Conservation (phyloP, 1,139 yeast genomes). For the Suhomyces taliae region DNA sequence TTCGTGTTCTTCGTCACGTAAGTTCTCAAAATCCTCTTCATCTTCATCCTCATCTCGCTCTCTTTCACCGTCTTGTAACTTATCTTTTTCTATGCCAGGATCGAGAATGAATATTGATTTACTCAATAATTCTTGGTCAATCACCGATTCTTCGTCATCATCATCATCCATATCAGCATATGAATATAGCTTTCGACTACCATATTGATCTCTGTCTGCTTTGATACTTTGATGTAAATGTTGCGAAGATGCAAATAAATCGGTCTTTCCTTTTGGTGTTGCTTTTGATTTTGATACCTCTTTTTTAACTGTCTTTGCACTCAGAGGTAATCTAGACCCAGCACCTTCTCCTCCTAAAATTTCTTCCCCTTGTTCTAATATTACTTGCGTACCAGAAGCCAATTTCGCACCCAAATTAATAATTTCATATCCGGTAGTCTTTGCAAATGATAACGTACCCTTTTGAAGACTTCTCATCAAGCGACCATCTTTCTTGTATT, state of each 20-base stretch:
- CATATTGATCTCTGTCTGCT: conserved; percentile 22
- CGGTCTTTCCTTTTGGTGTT: conserved; percentile 5
- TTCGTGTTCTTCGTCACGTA: conserved; percentile 25
- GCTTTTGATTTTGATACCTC: neutral
- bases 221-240: conserved; percentile 19
- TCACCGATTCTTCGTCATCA: conserved; percentile 21
- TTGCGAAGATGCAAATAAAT: conserved; percentile 27
- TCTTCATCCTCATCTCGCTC: conserved; percentile 26
- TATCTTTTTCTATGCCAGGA: neutral
- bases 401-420: conserved; percentile 80
- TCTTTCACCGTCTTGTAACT: neutral
- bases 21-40: conserved; percentile 23
- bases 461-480: conserved; percentile 69
- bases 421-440: conserved; percentile 77
- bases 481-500: conserved; percentile 72
- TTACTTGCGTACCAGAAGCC: conserved; percentile 85
- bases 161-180: conserved; percentile 32
- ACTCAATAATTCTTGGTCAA: conserved; percentile 11
- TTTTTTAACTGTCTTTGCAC: neutral
- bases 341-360: conserved; percentile 69
- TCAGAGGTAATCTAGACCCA: conserved; percentile 31
- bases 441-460: conserved; percentile 77
- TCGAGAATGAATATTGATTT: conserved; percentile 15
- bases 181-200: conserved; percentile 29
- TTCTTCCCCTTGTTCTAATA: conserved; percentile 79